These are phyloP conservation scores for Boechera retrofracta DNA, from an alignment of 345 rosid species.

Conservation along the genomic window DNA sequence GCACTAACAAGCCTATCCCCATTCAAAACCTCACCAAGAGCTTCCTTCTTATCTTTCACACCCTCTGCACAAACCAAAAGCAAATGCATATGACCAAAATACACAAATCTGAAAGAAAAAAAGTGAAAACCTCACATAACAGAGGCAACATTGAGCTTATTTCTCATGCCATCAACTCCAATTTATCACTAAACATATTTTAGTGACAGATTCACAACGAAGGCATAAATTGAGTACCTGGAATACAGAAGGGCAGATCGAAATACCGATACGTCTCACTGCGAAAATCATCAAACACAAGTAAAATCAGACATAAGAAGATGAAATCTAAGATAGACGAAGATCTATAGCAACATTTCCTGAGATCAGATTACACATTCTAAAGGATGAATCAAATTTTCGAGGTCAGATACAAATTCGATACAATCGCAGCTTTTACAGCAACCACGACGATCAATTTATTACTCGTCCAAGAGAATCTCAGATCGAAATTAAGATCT, in stretches of 20 bases:
- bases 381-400: background rate
- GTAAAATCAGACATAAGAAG: background rate
- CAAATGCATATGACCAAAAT: background rate
- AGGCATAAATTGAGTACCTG: slow-evolving; percentile 49
- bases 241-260: slow-evolving; percentile 78
- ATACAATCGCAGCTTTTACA: slow-evolving; percentile 9
- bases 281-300: slow-evolving; percentile 40
- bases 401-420: slow-evolving; percentile 6
- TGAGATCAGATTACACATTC: slow-evolving; percentile 7
- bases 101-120: background rate
- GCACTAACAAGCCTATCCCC: slow-evolving; percentile 84
- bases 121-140: background rate
- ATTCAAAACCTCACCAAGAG: slow-evolving; percentile 83
- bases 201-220: no score
- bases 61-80: slow-evolving; percentile 48
- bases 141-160: background rate
- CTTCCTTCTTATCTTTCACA: slow-evolving; percentile 76
- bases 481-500: slow-evolving; percentile 20
- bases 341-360: background rate
- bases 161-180: background rate
- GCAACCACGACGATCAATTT: background rate
- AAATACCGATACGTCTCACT: slow-evolving; percentile 90
- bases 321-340: slow-evolving; percentile 28
- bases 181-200: background rate
- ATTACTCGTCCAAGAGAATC: slow-evolving; percentile 13